These are phyloP conservation scores for Globisporangium paroecandrum DNA, from an alignment of 352 stramenopile genomes.

Conservation along the genomic window DNA sequence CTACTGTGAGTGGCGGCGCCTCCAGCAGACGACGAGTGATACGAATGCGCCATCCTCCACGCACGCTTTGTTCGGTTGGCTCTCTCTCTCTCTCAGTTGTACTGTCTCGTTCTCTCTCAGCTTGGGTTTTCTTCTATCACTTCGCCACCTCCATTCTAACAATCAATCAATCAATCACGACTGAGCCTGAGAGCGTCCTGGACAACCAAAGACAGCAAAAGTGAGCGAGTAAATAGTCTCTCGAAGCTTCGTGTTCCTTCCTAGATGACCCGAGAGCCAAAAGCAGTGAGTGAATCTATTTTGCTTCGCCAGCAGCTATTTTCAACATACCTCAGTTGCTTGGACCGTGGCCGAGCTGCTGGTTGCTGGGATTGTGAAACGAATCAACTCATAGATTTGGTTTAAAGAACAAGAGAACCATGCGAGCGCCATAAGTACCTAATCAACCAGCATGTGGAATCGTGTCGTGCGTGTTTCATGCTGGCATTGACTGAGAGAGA, in stretches of 20 bases:
- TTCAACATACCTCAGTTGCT: slow-evolving; percentile 5
- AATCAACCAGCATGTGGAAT: no score
- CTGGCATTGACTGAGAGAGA: no score
- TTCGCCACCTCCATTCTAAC: background rate
- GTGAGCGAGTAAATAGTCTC: background rate
- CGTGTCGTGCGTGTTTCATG: no score
- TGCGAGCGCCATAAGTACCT: no score
- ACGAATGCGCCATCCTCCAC: background rate
- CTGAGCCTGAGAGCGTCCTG: background rate
- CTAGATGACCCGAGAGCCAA: background rate
- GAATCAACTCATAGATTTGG: background rate
- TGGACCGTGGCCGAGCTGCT: background rate
- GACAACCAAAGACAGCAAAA: background rate
- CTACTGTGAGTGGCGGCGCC: no score
- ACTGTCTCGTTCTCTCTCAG: background rate
- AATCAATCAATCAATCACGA: background rate
- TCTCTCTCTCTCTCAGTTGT: background rate
- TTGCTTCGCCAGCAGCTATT: slow-evolving; percentile 9
- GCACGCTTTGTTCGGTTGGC: background rate
- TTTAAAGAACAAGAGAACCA: background rate
- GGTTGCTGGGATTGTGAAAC: slow-evolving; percentile 1
- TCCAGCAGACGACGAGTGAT: background rate
- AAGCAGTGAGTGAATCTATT: slow-evolving; percentile 9
- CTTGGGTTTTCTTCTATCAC: background rate
- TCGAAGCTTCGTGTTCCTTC: background rate